phyloP scores from a whole-genome alignment of 192 early-diverging fungal genomes.

The Coemansia pectinata region DNA sequence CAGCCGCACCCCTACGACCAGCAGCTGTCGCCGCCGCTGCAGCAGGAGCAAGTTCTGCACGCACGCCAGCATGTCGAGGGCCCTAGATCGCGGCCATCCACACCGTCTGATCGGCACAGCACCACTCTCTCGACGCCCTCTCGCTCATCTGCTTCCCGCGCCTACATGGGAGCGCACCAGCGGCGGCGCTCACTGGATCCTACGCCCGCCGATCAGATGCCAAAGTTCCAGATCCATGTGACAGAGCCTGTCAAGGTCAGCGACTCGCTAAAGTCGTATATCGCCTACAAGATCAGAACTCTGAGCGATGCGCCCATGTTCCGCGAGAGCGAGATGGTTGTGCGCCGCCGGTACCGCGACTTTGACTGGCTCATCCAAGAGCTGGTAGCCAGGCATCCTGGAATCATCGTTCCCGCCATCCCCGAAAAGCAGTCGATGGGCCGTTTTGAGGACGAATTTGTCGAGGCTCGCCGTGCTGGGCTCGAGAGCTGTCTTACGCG shows the following conservation, averaged over 20 bases:
- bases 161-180: conserved; percentile 43
- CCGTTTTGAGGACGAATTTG: conserved; percentile 94
- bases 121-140: background rate
- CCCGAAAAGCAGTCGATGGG: conserved; percentile 93
- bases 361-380: conserved; percentile 93
- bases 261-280: conserved; percentile 83
- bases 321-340: conserved; percentile 73
- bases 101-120: conserved; percentile 16
- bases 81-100: conserved; percentile 10
- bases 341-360: conserved; percentile 87
- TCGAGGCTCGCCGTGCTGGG: conserved; percentile 80
- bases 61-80: conserved; percentile 43
- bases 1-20: conserved; percentile 52
- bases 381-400: conserved; percentile 75
- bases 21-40: conserved; percentile 47
- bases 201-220: conserved; percentile 50
- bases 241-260: conserved; percentile 89
- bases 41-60: conserved; percentile 35
- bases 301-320: conserved; percentile 81
- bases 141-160: conserved; percentile 13
- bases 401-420: conserved; percentile 88
- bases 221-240: conserved; percentile 65
- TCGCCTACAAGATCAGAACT: conserved; percentile 85
- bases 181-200: conserved; percentile 47
- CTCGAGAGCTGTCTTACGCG: conserved; percentile 84